These are phyloP conservation scores for Phycomyces blakesleeanus DNA, from an alignment of 192 early-diverging fungal species.

Conservation along the genomic window DNA sequence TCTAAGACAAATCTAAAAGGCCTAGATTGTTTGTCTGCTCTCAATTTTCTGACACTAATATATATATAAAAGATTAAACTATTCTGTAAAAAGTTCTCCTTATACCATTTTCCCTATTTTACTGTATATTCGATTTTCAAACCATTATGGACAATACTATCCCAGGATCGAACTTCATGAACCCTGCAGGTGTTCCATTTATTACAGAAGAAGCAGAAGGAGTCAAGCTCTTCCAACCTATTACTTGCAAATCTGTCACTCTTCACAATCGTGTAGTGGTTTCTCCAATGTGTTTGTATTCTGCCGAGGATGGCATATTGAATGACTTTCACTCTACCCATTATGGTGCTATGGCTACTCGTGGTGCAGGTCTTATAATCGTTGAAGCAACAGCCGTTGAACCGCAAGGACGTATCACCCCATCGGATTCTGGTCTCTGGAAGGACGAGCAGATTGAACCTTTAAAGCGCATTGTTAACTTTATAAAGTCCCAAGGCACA, in stretches of 20 bases:
- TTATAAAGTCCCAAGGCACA: slow-evolving; percentile 58
- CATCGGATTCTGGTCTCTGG: slow-evolving; percentile 79
- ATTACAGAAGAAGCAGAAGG: neutral
- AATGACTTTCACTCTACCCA: slow-evolving; percentile 67
- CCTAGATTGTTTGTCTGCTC: no score
- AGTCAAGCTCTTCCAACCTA: slow-evolving; percentile 63
- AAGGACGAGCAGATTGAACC: slow-evolving; percentile 70
- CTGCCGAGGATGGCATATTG: slow-evolving; percentile 58
- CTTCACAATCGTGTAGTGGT: slow-evolving; percentile 80
- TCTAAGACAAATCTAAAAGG: no score
- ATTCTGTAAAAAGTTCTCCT: no score
- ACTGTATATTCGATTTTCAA: no score
- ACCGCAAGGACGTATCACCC: slow-evolving; percentile 70
- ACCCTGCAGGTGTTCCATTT: neutral
- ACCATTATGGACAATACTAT: neutral
- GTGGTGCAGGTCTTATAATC: slow-evolving; percentile 76
- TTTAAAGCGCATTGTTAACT: slow-evolving; percentile 55
- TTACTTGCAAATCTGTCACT: slow-evolving; percentile 60
- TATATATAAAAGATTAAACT: no score
- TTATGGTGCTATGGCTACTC: slow-evolving; percentile 65
- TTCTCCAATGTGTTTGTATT: slow-evolving; percentile 87
- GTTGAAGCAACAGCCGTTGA: slow-evolving; percentile 75
- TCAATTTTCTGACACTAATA: no score
- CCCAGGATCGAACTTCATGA: neutral
- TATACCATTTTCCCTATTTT: no score